A percentile compares a stretch with the other conserved stretches of the same genome.
Conservation (phyloP, 768 basidiomycete species). For the Filobasidium wieringae region DNA sequence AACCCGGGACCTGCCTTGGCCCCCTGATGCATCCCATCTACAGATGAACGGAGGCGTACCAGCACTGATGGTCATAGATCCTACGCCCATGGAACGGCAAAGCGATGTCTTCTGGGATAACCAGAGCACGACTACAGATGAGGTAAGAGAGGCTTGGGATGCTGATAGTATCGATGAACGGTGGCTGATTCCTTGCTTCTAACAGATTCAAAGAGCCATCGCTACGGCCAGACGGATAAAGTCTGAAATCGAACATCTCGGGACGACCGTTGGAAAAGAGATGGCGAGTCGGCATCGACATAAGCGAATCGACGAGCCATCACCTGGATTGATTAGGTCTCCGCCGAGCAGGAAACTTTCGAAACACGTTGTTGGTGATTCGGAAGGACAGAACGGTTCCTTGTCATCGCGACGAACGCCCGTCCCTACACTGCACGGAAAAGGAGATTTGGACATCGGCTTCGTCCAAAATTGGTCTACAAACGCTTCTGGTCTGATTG, state of each 20-base stretch:
- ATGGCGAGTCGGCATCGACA: background rate
- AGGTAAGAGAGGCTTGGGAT: background rate
- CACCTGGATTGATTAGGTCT: background rate
- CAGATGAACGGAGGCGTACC: background rate
- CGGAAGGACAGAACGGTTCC: background rate
- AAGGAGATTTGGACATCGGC: background rate
- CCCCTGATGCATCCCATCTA: background rate
- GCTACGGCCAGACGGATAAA: background rate
- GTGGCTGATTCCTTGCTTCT: background rate
- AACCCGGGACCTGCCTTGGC: background rate
- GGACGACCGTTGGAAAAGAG: background rate
- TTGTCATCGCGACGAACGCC: background rate
- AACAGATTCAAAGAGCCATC: background rate
- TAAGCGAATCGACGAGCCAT: background rate
- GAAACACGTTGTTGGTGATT: background rate
- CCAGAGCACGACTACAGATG: background rate
- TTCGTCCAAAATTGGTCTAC: slow-evolving; percentile 8
- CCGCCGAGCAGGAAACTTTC: slow-evolving; percentile 7
- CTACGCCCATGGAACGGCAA: background rate
- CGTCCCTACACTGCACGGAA: background rate
- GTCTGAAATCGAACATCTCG: background rate
- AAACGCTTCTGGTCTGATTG: background rate
- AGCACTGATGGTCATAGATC: background rate
- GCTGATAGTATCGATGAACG: background rate
- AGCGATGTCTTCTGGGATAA: background rate